Percentiles rank a stretch among this genome's conserved stretches.
Evolutionary conservation across 345 rosid species (phyloP).

Genomic region (Draba incana): DNA sequence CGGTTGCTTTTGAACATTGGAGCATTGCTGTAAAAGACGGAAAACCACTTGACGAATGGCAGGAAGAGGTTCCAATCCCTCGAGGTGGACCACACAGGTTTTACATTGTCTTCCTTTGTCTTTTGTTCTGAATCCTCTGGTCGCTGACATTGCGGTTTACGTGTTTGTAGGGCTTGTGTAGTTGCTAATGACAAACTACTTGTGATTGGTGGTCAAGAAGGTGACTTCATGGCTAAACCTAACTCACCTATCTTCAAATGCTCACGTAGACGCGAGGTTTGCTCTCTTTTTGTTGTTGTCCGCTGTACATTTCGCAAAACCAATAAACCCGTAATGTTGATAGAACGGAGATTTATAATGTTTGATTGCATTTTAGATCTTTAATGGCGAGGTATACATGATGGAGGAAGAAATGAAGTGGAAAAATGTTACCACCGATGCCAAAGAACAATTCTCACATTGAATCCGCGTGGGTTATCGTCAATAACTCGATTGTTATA

Average conservation of each 20-base stretch:
- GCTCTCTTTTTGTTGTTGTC: neutral
- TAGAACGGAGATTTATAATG: neutral
- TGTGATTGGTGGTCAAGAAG: slow-evolving; percentile 89
- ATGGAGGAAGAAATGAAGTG: slow-evolving; percentile 76
- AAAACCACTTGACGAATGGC: slow-evolving; percentile 68
- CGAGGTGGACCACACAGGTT: slow-evolving; percentile 96
- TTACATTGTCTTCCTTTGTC: too few species aligned
- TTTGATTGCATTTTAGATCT: slow-evolving; percentile 51
- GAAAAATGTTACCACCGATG: slow-evolving; percentile 67
- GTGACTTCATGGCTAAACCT: slow-evolving; percentile 90
- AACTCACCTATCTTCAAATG: slow-evolving; percentile 85
- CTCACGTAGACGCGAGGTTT: slow-evolving; percentile 82
- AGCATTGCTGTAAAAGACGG: slow-evolving; percentile 84
- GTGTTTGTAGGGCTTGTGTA: slow-evolving; percentile 61
- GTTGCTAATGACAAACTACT: slow-evolving; percentile 54
- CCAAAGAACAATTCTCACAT: slow-evolving; percentile 87
- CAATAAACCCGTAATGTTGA: too few species aligned
- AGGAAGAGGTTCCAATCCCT: slow-evolving; percentile 67
- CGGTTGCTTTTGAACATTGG: slow-evolving; percentile 80
- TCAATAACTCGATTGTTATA: slow-evolving; percentile 75
- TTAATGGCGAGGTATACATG: slow-evolving; percentile 82
- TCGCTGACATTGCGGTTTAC: slow-evolving; percentile 1
- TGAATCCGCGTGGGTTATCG: slow-evolving; percentile 75
- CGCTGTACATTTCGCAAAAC: neutral
- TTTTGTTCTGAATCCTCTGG: neutral